These are phyloP conservation scores for Cryptosporidium viatorum DNA, from an alignment of 169 alveolate genomes.

Conservation along the genomic window DNA sequence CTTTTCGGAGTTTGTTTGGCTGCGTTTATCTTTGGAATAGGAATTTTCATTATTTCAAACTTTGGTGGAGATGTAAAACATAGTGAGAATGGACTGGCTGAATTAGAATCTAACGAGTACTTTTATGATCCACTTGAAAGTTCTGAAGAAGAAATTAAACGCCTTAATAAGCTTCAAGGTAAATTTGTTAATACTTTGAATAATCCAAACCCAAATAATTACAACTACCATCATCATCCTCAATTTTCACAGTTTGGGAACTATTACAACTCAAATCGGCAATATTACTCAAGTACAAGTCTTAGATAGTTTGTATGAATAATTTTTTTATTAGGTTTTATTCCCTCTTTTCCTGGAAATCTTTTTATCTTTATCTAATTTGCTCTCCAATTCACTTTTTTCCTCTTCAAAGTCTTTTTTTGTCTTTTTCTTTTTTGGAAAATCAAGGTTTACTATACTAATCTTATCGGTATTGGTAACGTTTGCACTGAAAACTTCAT, in stretches of 20 bases:
- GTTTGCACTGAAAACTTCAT: background rate
- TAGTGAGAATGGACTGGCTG: background rate
- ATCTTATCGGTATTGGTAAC: background rate
- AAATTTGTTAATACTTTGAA: conserved; percentile 14
- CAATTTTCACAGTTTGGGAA: conserved; percentile 22
- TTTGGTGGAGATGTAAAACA: background rate
- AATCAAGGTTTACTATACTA: conserved; percentile 1
- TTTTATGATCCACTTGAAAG: conserved; percentile 31
- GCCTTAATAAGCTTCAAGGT: conserved; percentile 18
- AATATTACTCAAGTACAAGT: background rate
- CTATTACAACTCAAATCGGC: background rate
- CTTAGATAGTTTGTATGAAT: background rate
- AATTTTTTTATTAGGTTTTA: background rate
- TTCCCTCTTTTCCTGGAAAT: background rate
- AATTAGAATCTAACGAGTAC: conserved; percentile 16
- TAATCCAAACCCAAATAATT: conserved; percentile 18
- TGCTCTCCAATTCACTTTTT: background rate
- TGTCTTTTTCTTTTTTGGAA: conserved; percentile 53
- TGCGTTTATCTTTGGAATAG: conserved; percentile 36
- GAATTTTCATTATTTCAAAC: conserved; percentile 9
- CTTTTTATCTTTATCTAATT: background rate
- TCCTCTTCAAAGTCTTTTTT: conserved; percentile 17
- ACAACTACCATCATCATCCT: background rate
- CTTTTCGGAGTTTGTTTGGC: conserved; percentile 23
- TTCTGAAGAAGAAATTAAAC: conserved; percentile 23